phyloP scores from a whole-genome alignment of 2,329 filamentous ascomycete genomes.

The Xenosphaeropsis pyriputrescens region DNA sequence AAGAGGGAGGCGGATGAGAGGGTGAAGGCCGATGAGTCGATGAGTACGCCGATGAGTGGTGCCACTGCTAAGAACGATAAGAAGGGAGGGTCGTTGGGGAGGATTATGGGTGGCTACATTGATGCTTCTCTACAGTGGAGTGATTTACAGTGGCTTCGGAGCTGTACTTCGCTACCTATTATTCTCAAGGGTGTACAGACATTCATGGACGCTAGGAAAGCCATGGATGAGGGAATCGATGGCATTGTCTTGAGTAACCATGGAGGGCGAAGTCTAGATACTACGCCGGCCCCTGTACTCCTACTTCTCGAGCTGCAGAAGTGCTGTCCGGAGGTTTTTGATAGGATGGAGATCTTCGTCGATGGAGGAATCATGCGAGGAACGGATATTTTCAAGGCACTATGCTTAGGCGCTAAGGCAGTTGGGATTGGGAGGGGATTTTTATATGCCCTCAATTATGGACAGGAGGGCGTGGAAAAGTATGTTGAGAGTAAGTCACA shows the following conservation, averaged over 20 bases:
- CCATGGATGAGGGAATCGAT: slow-evolving; percentile 44
- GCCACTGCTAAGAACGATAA: slow-evolving; percentile 32
- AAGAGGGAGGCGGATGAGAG: slow-evolving; percentile 34
- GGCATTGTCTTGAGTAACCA: slow-evolving; percentile 60
- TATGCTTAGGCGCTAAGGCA: slow-evolving; percentile 48
- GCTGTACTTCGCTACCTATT: slow-evolving; percentile 37
- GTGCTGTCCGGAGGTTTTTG: slow-evolving; percentile 44
- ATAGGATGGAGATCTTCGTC: slow-evolving; percentile 43
- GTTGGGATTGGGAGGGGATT: slow-evolving; percentile 49
- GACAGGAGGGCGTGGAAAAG: slow-evolving; percentile 38
- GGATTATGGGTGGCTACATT: slow-evolving; percentile 40
- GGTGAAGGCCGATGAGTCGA: slow-evolving; percentile 28
- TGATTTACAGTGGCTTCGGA: slow-evolving; percentile 51
- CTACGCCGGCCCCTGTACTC: slow-evolving; percentile 36
- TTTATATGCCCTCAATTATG: slow-evolving; percentile 45
- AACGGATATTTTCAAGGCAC: slow-evolving; percentile 51
- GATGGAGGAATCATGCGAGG: slow-evolving; percentile 53
- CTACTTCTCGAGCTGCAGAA: slow-evolving; percentile 47
- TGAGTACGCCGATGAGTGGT: slow-evolving; percentile 33
- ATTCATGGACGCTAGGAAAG: slow-evolving; percentile 43
- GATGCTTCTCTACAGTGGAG: slow-evolving; percentile 45
- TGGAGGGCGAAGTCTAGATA: slow-evolving; percentile 43
- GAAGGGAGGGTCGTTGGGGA: slow-evolving; percentile 37
- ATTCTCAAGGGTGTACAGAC: slow-evolving; percentile 59
- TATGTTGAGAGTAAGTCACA: slow-evolving; percentile 32